Conservation (phyloP, 1,284 basidiomycete species). For the Sphagnurus paluster region DNA sequence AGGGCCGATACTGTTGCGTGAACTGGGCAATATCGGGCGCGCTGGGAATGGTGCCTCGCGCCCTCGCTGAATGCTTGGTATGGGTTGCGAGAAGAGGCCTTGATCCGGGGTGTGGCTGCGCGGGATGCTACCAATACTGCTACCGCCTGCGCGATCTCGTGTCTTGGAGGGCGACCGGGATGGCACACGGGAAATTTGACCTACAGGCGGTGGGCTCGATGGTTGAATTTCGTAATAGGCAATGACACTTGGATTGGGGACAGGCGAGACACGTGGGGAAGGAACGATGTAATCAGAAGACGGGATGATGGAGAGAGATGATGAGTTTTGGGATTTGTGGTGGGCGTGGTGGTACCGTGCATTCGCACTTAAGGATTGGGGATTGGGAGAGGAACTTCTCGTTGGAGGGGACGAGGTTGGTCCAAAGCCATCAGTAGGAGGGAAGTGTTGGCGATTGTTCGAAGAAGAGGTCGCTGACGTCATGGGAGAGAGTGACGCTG, state of each 20-base stretch:
- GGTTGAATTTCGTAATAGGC: conserved; percentile 56
- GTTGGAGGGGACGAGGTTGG: conserved; percentile 11
- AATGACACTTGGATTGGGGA: conserved; percentile 36
- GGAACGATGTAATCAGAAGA: conserved; percentile 32
- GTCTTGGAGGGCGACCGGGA: conserved; percentile 14
- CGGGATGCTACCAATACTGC: conserved; percentile 1
- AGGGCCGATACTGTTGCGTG: conserved; percentile 11
- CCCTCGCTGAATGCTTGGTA: conserved; percentile 41
- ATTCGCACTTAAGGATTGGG: conserved; percentile 10
- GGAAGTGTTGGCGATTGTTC: conserved; percentile 9
- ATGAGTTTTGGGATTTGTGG: conserved; percentile 12
- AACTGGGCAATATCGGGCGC: conserved; percentile 29
- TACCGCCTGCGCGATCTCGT: neutral
- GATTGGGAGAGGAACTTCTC: conserved; percentile 2
- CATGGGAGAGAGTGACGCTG: conserved; percentile 1
- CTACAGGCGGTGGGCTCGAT: conserved; percentile 51
- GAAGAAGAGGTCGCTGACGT: neutral
- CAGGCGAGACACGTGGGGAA: conserved; percentile 23
- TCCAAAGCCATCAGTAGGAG: conserved; percentile 17
- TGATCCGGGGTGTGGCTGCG: conserved; percentile 18
- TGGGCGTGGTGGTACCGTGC: neutral
- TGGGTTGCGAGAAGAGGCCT: conserved; percentile 23
- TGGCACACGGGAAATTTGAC: conserved; percentile 47
- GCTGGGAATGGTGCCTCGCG: conserved; percentile 52
- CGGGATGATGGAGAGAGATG: conserved; percentile 23